These are phyloP conservation scores for Trypanosoma grayi DNA, from an alignment of 208 protist genomes.

Conservation along the genomic window DNA sequence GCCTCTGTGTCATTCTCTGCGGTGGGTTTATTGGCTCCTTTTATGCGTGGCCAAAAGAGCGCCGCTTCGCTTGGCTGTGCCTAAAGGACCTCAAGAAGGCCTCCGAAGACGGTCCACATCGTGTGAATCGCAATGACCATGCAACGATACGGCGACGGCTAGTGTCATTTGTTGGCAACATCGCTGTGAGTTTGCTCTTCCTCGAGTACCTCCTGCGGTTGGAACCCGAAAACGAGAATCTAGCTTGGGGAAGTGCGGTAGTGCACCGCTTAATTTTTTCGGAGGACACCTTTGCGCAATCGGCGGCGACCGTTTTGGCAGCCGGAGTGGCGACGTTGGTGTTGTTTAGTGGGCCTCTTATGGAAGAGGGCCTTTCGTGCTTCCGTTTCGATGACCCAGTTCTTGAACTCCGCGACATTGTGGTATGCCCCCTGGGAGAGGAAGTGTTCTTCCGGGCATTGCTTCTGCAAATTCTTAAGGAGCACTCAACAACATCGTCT, in stretches of 20 bases:
- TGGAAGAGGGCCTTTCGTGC: conserved; percentile 13
- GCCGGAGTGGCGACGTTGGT: conserved; percentile 29
- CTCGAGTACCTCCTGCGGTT: conserved; percentile 17
- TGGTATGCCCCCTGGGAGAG: conserved; percentile 68
- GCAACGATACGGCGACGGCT: conserved; percentile 37
- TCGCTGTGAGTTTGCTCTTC: conserved; percentile 10
- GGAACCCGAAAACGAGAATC: not conserved
- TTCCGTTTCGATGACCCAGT: conserved; percentile 4
- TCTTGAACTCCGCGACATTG: conserved; percentile 34
- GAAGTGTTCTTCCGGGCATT: conserved; percentile 77
- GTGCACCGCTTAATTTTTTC: not conserved
- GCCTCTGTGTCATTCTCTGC: conserved; percentile 25
- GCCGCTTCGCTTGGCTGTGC: conserved; percentile 26
- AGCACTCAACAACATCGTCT: conserved; percentile 17
- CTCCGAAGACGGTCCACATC: conserved; percentile 22
- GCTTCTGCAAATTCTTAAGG: conserved; percentile 42
- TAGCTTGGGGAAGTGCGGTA: conserved; percentile 8
- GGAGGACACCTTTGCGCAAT: not conserved
- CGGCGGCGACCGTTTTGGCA: conserved; percentile 3
- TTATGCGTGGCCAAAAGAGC: conserved; percentile 56
- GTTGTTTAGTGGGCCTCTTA: conserved; percentile 45
- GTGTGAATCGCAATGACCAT: conserved; percentile 42
- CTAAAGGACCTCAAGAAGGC: conserved; percentile 36
- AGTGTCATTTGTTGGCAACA: conserved; percentile 25
- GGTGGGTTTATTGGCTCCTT: conserved; percentile 55